Evolutionary conservation across 495 filamentous ascomycete species (phyloP).

Genomic region (Aspergillus saccharolyticus): DNA sequence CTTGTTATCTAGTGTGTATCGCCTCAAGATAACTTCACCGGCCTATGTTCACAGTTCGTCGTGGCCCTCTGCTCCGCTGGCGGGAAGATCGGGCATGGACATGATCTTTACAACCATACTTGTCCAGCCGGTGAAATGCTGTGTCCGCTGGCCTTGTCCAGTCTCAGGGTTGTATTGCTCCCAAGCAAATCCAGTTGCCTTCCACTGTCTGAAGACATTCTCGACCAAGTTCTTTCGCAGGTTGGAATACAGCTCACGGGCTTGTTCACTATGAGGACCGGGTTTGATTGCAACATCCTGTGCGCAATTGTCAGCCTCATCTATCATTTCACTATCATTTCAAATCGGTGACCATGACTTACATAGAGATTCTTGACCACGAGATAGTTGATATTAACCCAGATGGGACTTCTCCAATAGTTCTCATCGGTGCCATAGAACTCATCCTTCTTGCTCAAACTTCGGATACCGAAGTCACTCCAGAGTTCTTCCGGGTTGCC

Average conservation of each 20-base stretch:
- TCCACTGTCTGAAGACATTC: slow-evolving; percentile 84
- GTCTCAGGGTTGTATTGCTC: slow-evolving; percentile 97
- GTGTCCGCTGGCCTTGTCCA: slow-evolving; percentile 85
- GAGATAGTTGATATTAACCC: slow-evolving; percentile 97
- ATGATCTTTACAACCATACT: slow-evolving; percentile 97
- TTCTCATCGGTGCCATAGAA: slow-evolving; percentile 89
- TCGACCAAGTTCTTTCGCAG: slow-evolving; percentile 82
- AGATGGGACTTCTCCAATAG: slow-evolving; percentile 93
- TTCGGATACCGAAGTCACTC: slow-evolving; percentile 79
- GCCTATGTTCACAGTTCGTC: slow-evolving; percentile 36
- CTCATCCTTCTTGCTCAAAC: slow-evolving; percentile 76
- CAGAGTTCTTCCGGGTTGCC: slow-evolving; percentile 79
- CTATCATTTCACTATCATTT: slow-evolving; percentile 3
- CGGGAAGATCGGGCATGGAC: slow-evolving; percentile 67
- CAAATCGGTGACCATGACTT: slow-evolving; percentile 32
- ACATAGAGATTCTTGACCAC: slow-evolving; percentile 78
- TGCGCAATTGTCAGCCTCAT: slow-evolving; percentile 15
- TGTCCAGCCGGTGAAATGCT: slow-evolving; percentile 98
- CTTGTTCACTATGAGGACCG: slow-evolving; percentile 65
- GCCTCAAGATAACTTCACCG: slow-evolving; percentile 19
- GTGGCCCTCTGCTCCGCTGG: slow-evolving; percentile 24
- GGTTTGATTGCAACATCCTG: slow-evolving; percentile 42
- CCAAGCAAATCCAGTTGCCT: slow-evolving; percentile 93
- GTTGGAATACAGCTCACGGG: slow-evolving; percentile 66
- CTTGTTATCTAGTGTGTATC: slow-evolving; percentile 10